phyloP scores from a whole-genome alignment of 352 stramenopile species.

The Globisporangium acanthophoron region DNA sequence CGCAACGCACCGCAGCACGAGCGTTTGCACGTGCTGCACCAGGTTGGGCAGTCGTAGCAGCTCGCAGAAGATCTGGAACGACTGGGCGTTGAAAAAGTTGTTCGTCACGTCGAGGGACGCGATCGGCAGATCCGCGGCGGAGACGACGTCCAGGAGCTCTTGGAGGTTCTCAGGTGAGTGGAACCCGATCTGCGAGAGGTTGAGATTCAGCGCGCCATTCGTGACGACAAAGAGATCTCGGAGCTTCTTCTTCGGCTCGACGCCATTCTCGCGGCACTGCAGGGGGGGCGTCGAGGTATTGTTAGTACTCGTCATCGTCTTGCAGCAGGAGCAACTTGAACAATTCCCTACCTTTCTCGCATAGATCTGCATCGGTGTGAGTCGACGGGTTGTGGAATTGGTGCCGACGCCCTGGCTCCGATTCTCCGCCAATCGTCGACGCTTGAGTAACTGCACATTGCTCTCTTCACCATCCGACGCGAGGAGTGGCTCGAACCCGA shows the following conservation, averaged over 20 bases:
- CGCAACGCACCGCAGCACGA: conserved; percentile 42
- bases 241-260: conserved; percentile 32
- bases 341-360: conserved; percentile 24
- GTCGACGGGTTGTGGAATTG: conserved; percentile 7
- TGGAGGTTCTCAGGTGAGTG: conserved; percentile 46
- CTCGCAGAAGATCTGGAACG: conserved; percentile 43
- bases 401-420: background rate
- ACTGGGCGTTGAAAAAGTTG: conserved; percentile 55
- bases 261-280: conserved; percentile 40
- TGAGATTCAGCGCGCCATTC: conserved; percentile 29
- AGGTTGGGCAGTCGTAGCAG: conserved; percentile 33
- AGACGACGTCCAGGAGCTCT: conserved; percentile 42
- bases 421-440: conserved; percentile 19
- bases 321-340: background rate
- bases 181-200: conserved; percentile 50
- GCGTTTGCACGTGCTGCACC: conserved; percentile 22
- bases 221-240: conserved; percentile 31
- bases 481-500: conserved; percentile 34
- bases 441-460: conserved; percentile 9
- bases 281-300: background rate
- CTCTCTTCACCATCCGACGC: conserved; percentile 18
- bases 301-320: background rate
- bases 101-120: conserved; percentile 44
- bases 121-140: conserved; percentile 27
- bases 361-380: conserved; percentile 28